Conservation (phyloP, 441 rosid genomes). For the Mallotus japonicus region DNA sequence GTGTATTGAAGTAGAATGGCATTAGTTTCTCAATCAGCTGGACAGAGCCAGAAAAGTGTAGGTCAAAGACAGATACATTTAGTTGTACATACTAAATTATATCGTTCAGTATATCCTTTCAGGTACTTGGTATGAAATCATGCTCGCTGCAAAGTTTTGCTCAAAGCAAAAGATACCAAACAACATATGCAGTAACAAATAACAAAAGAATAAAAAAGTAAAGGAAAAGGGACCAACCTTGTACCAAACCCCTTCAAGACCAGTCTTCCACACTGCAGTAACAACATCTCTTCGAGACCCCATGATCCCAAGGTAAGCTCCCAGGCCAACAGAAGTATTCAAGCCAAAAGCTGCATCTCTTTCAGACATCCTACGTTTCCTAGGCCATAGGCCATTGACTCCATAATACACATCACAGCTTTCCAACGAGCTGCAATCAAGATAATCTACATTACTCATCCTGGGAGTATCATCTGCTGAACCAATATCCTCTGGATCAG, state of each 20-base stretch:
- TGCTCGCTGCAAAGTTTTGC: background rate
- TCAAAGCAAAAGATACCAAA: background rate
- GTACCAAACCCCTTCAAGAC: slow-evolving; percentile 96
- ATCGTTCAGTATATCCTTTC: background rate
- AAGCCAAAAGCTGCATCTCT: slow-evolving; percentile 99
- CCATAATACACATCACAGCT: slow-evolving; percentile 56
- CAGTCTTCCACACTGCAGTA: slow-evolving; percentile 96
- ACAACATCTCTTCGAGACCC: slow-evolving; percentile 99
- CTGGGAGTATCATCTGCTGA: slow-evolving; percentile 50
- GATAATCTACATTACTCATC: slow-evolving; percentile 37
- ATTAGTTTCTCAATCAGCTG: too few relatives aligned
- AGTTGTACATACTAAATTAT: background rate
- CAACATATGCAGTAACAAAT: background rate
- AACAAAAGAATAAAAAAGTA: background rate
- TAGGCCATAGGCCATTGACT: slow-evolving; percentile 87
- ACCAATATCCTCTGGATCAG: slow-evolving; percentile 71
- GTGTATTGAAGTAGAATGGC: too few relatives aligned
- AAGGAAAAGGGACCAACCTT: slow-evolving; percentile 45
- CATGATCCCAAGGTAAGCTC: slow-evolving; percentile 98
- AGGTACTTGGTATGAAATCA: background rate
- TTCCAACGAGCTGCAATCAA: slow-evolving; percentile 43
- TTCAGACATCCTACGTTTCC: slow-evolving; percentile 95
- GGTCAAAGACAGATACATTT: too few relatives aligned
- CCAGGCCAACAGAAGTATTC: slow-evolving; percentile 90
- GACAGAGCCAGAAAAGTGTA: too few relatives aligned